Evolutionary conservation across 1,284 basidiomycete species (phyloP).

Genomic region (Hypsizygus ulmarius): DNA sequence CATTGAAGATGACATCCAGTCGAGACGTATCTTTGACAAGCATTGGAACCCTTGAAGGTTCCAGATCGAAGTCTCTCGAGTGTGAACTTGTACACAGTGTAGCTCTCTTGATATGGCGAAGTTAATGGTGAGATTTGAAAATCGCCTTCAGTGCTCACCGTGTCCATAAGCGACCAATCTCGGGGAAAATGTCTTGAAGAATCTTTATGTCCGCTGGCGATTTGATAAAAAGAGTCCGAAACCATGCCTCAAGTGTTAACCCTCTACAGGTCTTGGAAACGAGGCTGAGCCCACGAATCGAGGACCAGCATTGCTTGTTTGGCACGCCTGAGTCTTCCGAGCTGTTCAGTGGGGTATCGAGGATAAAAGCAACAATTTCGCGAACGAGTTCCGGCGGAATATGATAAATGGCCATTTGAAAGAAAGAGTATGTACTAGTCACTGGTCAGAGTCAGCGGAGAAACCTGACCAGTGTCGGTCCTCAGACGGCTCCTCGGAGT

Average conservation of each 20-base stretch:
- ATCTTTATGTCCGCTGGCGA: slow-evolving; percentile 20
- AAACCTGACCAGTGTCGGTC: not conserved
- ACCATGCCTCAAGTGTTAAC: slow-evolving; percentile 30
- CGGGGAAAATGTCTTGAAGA: slow-evolving; percentile 23
- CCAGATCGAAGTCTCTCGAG: slow-evolving; percentile 20
- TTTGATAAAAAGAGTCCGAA: slow-evolving; percentile 25
- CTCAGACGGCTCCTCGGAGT: no score
- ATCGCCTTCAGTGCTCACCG: slow-evolving; percentile 22
- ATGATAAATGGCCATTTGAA: slow-evolving; percentile 5
- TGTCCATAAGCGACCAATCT: slow-evolving; percentile 26
- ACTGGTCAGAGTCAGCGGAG: no score
- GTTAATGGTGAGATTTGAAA: not conserved
- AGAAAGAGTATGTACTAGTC: no score
- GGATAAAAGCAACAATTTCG: slow-evolving; percentile 8
- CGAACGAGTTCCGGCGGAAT: slow-evolving; percentile 15
- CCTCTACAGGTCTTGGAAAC: slow-evolving; percentile 27
- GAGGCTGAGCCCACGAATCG: slow-evolving; percentile 25
- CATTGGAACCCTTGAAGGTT: slow-evolving; percentile 25
- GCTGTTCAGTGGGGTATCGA: not conserved
- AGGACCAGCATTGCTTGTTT: slow-evolving; percentile 27
- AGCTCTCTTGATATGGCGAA: slow-evolving; percentile 22
- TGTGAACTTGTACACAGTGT: slow-evolving; percentile 26
- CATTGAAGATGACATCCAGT: slow-evolving; percentile 24
- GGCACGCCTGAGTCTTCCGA: slow-evolving; percentile 16
- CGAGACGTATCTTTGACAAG: slow-evolving; percentile 27